phyloP scores from a whole-genome alignment of 208 protist species.

The Trichomonas vaginalis region DNA sequence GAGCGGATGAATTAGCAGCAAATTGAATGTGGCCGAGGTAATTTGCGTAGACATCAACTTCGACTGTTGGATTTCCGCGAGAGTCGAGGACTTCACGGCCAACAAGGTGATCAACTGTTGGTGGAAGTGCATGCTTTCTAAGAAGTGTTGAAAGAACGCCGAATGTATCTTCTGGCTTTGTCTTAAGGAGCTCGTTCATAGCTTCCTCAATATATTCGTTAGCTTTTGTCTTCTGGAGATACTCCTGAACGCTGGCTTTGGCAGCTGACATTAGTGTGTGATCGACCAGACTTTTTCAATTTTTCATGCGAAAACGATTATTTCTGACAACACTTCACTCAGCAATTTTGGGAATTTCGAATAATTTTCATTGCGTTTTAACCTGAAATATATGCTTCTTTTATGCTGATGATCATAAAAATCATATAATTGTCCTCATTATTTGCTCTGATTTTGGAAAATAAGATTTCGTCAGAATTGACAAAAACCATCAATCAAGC shows the following conservation, averaged over 20 bases:
- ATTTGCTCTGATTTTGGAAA: too few relatives aligned
- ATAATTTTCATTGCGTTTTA: too few relatives aligned
- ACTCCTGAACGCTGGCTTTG: neutral
- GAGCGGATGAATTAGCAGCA: slow-evolving; percentile 48
- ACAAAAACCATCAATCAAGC: too few relatives aligned
- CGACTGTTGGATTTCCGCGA: neutral
- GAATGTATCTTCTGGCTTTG: neutral
- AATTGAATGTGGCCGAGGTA: neutral
- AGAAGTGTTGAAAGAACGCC: neutral
- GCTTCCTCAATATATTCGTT: neutral
- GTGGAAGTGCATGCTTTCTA: neutral
- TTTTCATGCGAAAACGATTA: neutral
- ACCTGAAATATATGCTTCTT: too few relatives aligned
- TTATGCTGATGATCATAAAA: too few relatives aligned
- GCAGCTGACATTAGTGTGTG: neutral
- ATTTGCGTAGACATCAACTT: neutral
- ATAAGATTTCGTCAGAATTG: too few relatives aligned
- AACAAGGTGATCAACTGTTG: neutral
- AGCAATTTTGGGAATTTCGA: too few relatives aligned
- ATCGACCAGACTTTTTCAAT: neutral
- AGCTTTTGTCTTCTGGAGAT: neutral
- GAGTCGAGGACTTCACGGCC: slow-evolving; percentile 1
- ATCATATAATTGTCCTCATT: too few relatives aligned
- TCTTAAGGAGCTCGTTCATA: neutral
- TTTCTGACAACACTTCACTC: too few relatives aligned